phyloP scores from a whole-genome alignment of 2,329 filamentous ascomycete genomes.

The Anisogramma anomala region DNA sequence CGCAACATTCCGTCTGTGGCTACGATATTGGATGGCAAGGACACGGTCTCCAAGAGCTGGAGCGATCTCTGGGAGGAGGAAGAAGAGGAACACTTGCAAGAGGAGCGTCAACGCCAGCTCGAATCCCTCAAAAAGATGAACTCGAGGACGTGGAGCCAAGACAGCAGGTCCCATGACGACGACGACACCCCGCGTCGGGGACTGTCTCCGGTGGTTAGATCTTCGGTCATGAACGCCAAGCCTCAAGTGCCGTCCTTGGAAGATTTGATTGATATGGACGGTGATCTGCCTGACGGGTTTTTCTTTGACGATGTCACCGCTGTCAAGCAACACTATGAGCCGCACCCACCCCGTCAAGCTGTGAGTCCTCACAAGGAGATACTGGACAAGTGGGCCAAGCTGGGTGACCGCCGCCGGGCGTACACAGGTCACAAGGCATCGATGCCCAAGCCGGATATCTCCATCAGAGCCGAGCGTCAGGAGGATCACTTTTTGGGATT shows the following conservation, averaged over 20 bases:
- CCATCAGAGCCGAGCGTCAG: conserved; percentile 35
- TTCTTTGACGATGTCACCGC: conserved; percentile 57
- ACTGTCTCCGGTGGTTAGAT: conserved; percentile 31
- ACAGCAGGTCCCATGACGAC: conserved; percentile 44
- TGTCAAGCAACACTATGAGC: conserved; percentile 23
- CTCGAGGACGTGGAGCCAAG: conserved; percentile 67
- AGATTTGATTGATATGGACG: conserved; percentile 42
- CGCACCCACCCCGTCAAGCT: conserved; percentile 38
- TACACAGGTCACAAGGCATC: conserved; percentile 40
- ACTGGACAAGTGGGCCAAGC: conserved; percentile 77
- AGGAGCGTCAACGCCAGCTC: conserved; percentile 50
- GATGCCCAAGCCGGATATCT: conserved; percentile 31
- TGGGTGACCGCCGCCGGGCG: conserved; percentile 73
- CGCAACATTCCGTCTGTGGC: conserved; percentile 59
- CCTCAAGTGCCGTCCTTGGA: conserved; percentile 26
- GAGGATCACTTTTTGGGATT: conserved; percentile 29
- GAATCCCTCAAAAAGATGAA: conserved; percentile 54
- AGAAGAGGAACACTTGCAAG: conserved; percentile 57
- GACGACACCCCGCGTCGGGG: conserved; percentile 33
- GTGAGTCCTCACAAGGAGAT: conserved; percentile 51
- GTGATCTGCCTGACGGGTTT: conserved; percentile 57
- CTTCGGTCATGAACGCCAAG: conserved; percentile 28
- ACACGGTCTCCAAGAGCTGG: conserved; percentile 93
- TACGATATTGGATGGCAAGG: conserved; percentile 66
- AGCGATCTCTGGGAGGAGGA: conserved; percentile 98